Base-by-base conservation (phyloP, 169 alveolate species). In the Plasmodium malariae region DNA sequence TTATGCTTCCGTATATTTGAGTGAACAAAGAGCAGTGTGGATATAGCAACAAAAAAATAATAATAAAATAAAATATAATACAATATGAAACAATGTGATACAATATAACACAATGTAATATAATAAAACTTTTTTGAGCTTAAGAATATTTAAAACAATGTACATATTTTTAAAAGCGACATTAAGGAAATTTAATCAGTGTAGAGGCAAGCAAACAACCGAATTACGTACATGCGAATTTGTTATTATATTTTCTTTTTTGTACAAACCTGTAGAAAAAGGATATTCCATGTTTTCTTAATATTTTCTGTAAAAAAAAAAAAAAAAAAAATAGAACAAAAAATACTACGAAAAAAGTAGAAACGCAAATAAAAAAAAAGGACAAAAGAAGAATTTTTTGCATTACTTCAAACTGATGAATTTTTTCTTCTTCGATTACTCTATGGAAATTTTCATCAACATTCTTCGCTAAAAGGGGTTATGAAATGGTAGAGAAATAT, bases 211-310 rank as follows among this genome's bases (percentile, higher is more conserved):
- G n/a, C n/a, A n/a, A n/a, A n/a, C n/a, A n/a, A n/a, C n/a, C n/a
- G n/a, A n/a, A 48, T 24, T 78, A 28, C 43, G 32, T 49, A n/a
- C 14, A 69, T 69, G 14, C 19, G 45, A 0, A 34, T 26, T 12
- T 55, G 24, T 24, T 67, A 3, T 43, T 32, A 6, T 32, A 24
- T 24, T 19, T 71, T 12, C 24, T 9, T 26, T 21, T 36, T 34
- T 73, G 24, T 36, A 11, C 57, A 51, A 62, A 78, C 89, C 89
- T 78, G 69, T 83, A 83, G 55, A 83, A 83, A 69, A 67, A 83
- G 26, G 91, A 69, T 55, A 83, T 69, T 68, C 91, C 85, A 6
- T 68, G 48, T 45, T 83, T 83, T 17, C 57, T 83, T 57, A 83
- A 69, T 48, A 83, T 51, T 67, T 83, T 83, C 89, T 78, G 55